Evolutionary conservation across 495 filamentous ascomycete genomes (phyloP), one percentile per base, ranked within the genome.

Genomic region (Podospora sp.): DNA sequence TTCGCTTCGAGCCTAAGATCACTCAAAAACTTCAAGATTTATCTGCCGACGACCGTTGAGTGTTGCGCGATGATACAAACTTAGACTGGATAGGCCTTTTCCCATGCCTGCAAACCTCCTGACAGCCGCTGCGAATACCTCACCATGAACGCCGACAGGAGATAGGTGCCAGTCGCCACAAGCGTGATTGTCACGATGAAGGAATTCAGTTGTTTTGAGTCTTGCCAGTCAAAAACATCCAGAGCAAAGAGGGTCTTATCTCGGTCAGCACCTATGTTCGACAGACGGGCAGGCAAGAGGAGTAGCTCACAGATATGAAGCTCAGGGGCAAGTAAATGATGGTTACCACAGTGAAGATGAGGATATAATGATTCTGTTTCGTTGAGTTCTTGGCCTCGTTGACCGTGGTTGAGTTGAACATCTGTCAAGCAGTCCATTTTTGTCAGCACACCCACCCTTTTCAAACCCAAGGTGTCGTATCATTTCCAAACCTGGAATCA

Each of bases 291-390:
- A 8, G 29, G 29, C 29, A 46, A 11, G 11, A 8, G 20, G 22
- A 14, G 46, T 12, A 29, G 40, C 18, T 66, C 26, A 70, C 82
- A 0, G 83, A 77, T 63, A 88, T 86, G 71, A 87, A 88, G 0
- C 80, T 84, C 14, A 88, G 66, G 0, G 86, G 85, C 0, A 89
- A 76, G 72, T 88, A 89, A 35, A 89, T 73, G 51, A 88, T 87
- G 1, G 86, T 88, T 6, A 88, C 88, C 60, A 89, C 82, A 7
- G 87, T 89, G 65, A 89, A 90, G 11, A 90, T 83, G 74, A 90
- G 81, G 65, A 89, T 86, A 24, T 86, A 88, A 63, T 88, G 85
- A 22, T 82, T 81, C 69, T 89, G 83, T 7, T 82, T 71, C 2
- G 83, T 84, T 0, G 86, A 87, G 1, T 81, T 82, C 2, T 82